Evolutionary conservation across 2,329 filamentous ascomycete genomes (phyloP), one percentile per base, ranked within the genome.

Genomic region (Raffaelea albimanens): DNA sequence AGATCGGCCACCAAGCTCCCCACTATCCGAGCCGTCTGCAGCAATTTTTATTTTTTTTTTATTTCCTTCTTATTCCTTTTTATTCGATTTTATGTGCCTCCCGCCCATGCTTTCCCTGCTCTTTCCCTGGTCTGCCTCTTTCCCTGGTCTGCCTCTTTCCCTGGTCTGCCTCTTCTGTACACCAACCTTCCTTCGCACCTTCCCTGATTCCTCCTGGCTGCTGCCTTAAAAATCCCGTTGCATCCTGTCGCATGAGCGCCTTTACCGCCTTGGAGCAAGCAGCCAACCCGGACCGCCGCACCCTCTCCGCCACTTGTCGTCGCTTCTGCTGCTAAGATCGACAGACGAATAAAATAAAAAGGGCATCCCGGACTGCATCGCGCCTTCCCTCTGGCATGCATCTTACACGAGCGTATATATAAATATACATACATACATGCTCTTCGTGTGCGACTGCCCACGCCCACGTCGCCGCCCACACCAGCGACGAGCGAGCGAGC

Each of bases 361-460:
- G 21, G 42, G 48, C 48, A 47, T 29, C 31, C 34, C 45, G 41
- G 42, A 38, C 42, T 19, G 25, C 48, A 50, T 50, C 45, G 42
- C 38, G 29, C 43, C 45, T 50, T 29, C 48, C 38, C 22, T 33
- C 38, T 13, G 29, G 19, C 29, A 14, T 18, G 22, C 16, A 19
- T 20, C 44, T 29, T 40, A 45, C 36, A 45, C 21, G 44, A 25
- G 14, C 19, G 16, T n/a, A n/a, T n/a, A n/a, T n/a, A n/a, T n/a
- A n/a, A n/a, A 33, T 18, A 19, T 20, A 31, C 18, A 29, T 29
- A 29, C 25, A 29, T 29, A 7, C 25, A 13, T 13, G 13, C 7
- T 29, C 13, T 7, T 7, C 25, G 13, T 7, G 7, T 13, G 25
- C 25, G 25, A 29, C 25, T 13, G 13, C 7, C 7, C 25, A 13